A percentile compares a stretch with the other conserved stretches of the same genome.
Evolutionary conservation across 352 stramenopile genomes (phyloP).

Genomic region (Aphanomyces euteiches): DNA sequence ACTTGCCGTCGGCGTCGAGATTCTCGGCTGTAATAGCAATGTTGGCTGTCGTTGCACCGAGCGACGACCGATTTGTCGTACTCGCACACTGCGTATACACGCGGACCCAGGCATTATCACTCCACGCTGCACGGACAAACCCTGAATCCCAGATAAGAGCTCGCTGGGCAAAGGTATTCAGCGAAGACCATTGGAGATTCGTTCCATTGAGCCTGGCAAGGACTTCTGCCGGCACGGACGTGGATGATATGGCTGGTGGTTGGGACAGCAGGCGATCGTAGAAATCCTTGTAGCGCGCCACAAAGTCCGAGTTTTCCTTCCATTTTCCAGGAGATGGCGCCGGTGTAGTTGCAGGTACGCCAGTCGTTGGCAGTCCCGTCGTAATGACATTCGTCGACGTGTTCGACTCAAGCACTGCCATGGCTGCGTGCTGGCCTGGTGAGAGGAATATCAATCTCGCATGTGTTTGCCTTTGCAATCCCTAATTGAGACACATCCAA

Average conservation of each 20-base stretch:
- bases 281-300: slow-evolving; percentile 22
- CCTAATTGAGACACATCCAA: too few species aligned
- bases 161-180: slow-evolving; percentile 15
- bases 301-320: slow-evolving; percentile 23
- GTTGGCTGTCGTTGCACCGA: not conserved
- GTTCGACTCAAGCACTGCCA: not conserved
- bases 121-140: not conserved
- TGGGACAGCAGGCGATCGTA: slow-evolving; percentile 11
- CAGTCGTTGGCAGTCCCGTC: not conserved
- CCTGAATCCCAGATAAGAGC: slow-evolving; percentile 24
- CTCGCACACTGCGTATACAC: slow-evolving; percentile 19
- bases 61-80: not conserved
- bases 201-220: not conserved
- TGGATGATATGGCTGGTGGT: not conserved
- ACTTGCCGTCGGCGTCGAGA: not conserved
- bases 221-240: slow-evolving; percentile 13
- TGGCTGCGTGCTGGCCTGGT: not conserved
- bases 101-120: not conserved
- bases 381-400: not conserved
- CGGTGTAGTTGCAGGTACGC: not conserved
- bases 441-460: too few species aligned
- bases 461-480: too few species aligned
- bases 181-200: slow-evolving; percentile 8
- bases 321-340: not conserved
- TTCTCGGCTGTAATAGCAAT: not conserved